A percentile compares a stretch with the other conserved stretches of the same genome.
phyloP scores from a whole-genome alignment of 306 rosid species.

The Fagus sylvatica region DNA sequence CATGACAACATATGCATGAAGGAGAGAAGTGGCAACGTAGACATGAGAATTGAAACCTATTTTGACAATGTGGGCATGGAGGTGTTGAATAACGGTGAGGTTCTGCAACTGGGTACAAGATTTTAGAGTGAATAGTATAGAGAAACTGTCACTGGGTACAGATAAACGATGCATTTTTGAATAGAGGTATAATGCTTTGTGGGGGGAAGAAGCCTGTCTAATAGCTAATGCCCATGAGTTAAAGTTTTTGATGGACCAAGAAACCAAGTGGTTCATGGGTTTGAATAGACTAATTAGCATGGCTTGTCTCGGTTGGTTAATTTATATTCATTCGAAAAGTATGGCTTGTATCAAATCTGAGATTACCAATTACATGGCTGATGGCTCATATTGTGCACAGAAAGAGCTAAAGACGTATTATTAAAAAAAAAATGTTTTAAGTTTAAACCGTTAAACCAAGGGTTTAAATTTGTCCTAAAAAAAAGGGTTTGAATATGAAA shows the following conservation, averaged over 20 bases:
- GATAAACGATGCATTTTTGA: slow-evolving; percentile 46
- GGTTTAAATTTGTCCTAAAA: no score
- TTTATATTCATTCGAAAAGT: neutral
- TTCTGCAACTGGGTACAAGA: slow-evolving; percentile 42
- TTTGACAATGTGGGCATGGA: slow-evolving; percentile 61
- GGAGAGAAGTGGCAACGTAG: slow-evolving; percentile 48
- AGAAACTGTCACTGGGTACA: slow-evolving; percentile 42
- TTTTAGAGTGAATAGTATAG: slow-evolving; percentile 55
- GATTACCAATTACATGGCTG: no score
- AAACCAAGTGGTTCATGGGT: slow-evolving; percentile 10
- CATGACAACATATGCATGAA: slow-evolving; percentile 19
- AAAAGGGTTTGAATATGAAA: no score
- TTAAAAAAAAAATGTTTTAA: no score
- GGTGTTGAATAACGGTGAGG: slow-evolving; percentile 36
- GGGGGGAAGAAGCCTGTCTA: slow-evolving; percentile 50
- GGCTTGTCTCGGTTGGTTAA: neutral
- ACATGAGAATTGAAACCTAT: slow-evolving; percentile 51
- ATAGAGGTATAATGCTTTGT: slow-evolving; percentile 36
- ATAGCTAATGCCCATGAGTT: slow-evolving; percentile 59
- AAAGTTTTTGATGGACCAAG: slow-evolving; percentile 8
- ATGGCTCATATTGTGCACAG: no score
- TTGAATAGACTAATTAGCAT: slow-evolving; percentile 23
- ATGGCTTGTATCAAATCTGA: neutral
- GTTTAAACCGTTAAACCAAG: no score
- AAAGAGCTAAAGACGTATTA: no score